phyloP scores from a whole-genome alignment of 495 filamentous ascomycete species.

The Penicillium canescens region DNA sequence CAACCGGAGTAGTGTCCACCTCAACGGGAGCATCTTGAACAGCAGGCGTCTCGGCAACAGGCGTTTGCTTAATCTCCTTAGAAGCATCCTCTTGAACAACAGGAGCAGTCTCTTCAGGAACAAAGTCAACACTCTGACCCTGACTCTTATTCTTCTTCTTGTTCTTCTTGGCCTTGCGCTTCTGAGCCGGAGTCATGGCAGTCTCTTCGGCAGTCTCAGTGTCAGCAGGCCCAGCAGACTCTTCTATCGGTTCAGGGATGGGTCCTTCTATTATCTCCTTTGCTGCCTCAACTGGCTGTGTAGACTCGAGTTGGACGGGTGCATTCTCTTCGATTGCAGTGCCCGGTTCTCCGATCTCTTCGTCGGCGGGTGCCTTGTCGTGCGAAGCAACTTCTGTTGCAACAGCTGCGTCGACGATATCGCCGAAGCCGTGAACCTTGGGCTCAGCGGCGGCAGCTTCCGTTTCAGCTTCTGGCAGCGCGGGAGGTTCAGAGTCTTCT shows the following conservation, averaged over 20 bases:
- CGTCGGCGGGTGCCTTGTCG: neutral
- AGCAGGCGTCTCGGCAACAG: neutral
- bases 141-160: conserved; percentile 39
- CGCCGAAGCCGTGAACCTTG: conserved; percentile 16
- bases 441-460: neutral
- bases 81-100: neutral
- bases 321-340: conserved; percentile 18
- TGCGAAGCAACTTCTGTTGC: conserved; percentile 3
- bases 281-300: neutral
- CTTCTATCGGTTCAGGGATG: conserved; percentile 1
- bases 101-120: neutral
- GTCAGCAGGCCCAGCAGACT: conserved; percentile 5
- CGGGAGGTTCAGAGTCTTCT: neutral
- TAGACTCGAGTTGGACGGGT: neutral
- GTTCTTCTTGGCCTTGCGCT: conserved; percentile 30
- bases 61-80: neutral
- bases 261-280: conserved; percentile 2
- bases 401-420: conserved; percentile 32
- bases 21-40: conserved; percentile 5
- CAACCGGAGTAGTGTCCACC: neutral
- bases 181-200: conserved; percentile 11
- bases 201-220: conserved; percentile 12
- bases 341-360: conserved; percentile 14
- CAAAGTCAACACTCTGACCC: conserved; percentile 19
- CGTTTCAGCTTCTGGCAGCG: neutral